These are phyloP conservation scores for Solanum etuberosum DNA, from an alignment of 257 asterid genomes.

Conservation along the genomic window DNA sequence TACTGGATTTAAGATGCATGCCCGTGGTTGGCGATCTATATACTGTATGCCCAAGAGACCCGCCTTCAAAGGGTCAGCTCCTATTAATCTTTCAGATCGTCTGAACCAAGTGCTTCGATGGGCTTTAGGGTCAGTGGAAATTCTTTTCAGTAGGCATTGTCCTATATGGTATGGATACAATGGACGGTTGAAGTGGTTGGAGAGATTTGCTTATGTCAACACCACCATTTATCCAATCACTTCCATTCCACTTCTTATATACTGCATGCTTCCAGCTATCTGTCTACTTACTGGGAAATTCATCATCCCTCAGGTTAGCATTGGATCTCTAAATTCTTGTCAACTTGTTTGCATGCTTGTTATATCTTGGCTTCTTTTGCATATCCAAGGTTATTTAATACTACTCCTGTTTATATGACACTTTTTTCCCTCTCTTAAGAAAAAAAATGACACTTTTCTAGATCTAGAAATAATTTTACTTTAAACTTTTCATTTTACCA, in stretches of 20 bases:
- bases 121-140: conserved; percentile 98
- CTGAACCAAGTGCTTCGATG: conserved; percentile 96
- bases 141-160: conserved; percentile 89
- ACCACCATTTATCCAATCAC: conserved; percentile 91
- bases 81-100: conserved; percentile 97
- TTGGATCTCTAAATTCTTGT: neutral
- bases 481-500: neutral
- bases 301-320: conserved; percentile 84
- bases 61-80: conserved; percentile 97
- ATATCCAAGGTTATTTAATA: neutral
- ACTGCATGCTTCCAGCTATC: conserved; percentile 88
- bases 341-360: neutral
- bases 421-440: neutral
- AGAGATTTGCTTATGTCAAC: conserved; percentile 87
- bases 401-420: neutral
- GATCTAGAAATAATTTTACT: neutral
- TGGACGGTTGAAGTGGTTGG: conserved; percentile 92
- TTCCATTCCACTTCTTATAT: conserved; percentile 72
- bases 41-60: conserved; percentile 92
- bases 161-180: conserved; percentile 93
- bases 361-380: neutral
- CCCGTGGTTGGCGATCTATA: conserved; percentile 97
- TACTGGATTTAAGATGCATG: conserved; percentile 98
- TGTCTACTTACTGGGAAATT: conserved; percentile 92
- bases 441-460: neutral